phyloP scores from a whole-genome alignment of 2,329 filamentous ascomycete species.

The Dactylonectria macrodidyma region DNA sequence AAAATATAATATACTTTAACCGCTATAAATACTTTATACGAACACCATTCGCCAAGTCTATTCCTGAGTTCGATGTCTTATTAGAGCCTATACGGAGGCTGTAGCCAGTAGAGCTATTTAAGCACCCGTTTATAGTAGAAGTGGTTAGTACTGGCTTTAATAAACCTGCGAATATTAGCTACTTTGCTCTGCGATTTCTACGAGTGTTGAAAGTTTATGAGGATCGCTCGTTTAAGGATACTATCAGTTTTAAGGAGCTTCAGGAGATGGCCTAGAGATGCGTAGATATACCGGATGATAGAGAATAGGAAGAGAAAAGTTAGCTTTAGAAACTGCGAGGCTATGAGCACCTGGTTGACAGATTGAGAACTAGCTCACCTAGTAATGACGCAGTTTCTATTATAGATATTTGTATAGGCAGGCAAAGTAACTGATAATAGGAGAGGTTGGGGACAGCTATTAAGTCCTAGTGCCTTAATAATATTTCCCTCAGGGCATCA shows the following conservation, averaged over 20 bases:
- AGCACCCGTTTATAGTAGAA: conserved; percentile 79
- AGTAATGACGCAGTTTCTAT: conserved; percentile 17
- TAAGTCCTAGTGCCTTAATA: conserved; percentile 9
- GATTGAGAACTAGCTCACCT: conserved; percentile 15
- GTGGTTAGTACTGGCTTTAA: conserved; percentile 79
- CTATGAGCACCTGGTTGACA: conserved; percentile 15
- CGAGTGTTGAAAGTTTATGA: conserved; percentile 7
- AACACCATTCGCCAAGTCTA: conserved; percentile 50
- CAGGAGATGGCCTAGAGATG: conserved; percentile 1
- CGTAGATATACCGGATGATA: conserved; percentile 2
- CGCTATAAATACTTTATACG: conserved; percentile 58
- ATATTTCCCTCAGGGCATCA: conserved; percentile 14
- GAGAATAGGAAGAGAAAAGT: conserved; percentile 12
- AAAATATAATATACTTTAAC: conserved; percentile 60
- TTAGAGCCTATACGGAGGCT: conserved; percentile 8
- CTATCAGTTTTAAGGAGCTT: conserved; percentile 1
- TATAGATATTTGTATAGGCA: conserved; percentile 11
- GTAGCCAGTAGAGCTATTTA: conserved; percentile 67
- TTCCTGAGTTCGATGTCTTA: conserved; percentile 16
- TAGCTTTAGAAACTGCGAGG: conserved; percentile 9
- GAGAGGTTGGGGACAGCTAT: conserved; percentile 14
- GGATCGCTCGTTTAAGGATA: conserved; percentile 4
- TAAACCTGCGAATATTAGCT: conserved; percentile 73
- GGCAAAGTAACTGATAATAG: not conserved
- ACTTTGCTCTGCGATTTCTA: conserved; percentile 77